These are phyloP conservation scores for Suillus decipiens DNA, from an alignment of 768 basidiomycete species.

Conservation along the genomic window DNA sequence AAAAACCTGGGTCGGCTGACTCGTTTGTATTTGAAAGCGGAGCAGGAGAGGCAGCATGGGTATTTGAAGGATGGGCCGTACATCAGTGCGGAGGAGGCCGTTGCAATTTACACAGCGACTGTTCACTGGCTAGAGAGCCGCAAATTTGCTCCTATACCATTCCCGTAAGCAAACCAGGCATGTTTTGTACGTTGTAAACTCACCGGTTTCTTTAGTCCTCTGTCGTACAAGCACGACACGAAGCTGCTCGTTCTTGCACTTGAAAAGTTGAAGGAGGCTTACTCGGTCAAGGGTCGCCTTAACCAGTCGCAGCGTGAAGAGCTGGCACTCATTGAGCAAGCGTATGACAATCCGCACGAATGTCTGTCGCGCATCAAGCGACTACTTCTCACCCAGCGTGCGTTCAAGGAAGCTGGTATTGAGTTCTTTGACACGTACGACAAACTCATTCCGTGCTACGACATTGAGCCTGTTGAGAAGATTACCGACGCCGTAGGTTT, in stretches of 20 bases:
- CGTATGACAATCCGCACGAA: conserved; percentile 99
- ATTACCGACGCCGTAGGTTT: conserved; percentile 90
- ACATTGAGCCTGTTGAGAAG: conserved; percentile 99
- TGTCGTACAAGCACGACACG: conserved; percentile 99
- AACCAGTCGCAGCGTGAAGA: conserved; percentile 99
- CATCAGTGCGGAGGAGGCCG: conserved; percentile 97
- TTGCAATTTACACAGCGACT: conserved; percentile 97
- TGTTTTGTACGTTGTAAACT: conserved; percentile 6
- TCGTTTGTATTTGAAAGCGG: conserved; percentile 96
- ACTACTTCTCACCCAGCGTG: conserved; percentile 92
- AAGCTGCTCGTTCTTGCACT: conserved; percentile 95
- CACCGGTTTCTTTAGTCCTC: conserved; percentile 51
- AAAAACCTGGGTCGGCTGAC: conserved; percentile 99
- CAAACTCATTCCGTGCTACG: conserved; percentile 98
- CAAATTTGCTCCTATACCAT: conserved; percentile 98
- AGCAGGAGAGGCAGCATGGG: conserved; percentile 97
- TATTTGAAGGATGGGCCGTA: conserved; percentile 99
- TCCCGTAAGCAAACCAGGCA: conserved; percentile 65
- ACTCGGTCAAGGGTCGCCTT: conserved; percentile 95
- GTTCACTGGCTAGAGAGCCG: conserved; percentile 99
- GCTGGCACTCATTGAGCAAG: conserved; percentile 96
- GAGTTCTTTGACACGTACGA: conserved; percentile 98
- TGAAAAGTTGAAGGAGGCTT: conserved; percentile 98
- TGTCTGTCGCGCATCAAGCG: conserved; percentile 98
- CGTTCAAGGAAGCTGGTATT: conserved; percentile 98